Evolutionary conservation across 2,329 filamentous ascomycete species (phyloP), one percentile per base, ranked within the genome.

Genomic region (Arthrobotrys pseudoclavata): DNA sequence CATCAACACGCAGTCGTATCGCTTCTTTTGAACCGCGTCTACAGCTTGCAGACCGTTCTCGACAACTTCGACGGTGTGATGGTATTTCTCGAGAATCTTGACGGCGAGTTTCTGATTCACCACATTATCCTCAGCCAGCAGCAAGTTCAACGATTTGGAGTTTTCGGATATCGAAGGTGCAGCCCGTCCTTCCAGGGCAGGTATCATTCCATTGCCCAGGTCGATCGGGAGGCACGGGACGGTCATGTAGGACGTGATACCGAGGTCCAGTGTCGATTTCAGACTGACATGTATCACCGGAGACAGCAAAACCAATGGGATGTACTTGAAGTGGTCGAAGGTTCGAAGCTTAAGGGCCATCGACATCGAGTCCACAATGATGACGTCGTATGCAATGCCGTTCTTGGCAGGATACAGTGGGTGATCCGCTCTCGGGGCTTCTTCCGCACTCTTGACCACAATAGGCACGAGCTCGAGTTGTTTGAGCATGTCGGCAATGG

Each of bases 171-270:
- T 90, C 12, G 93, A 92, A 1, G 95, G 95, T 12, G 94, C 96
- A 4, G 95, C 94, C 66, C 95, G 89, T 81, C 96, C 96, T 85
- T 98, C 96, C 24, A 99, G 87, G 2, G 96, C 96, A 5, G 96
- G 96, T 18, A 98, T 92, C 88, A 99, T 94, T 80, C 94, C 95
- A 82, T 98, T 98, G 76, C 94, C 94, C 74, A 99, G 86, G 84
- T 99, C 96, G 79, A 97, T 97, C 4, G 95, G 89, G 82, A 95
- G 89, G 85, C 96, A 98, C 7, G 96, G 96, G 15, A 94, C 97
- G 1, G 96, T 98, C 94, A 98, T 97, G 84, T 97, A 98, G 62
- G 94, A 97, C n/a, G 94, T 96, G 81, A 99, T 97, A 79, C 96
- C 95, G 79, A 98, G 88, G 83, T 98, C 96, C 76, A 98, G 86